Base-by-base conservation (phyloP, 192 early-diverging fungal genomes). In the Coemansia sp. region DNA sequence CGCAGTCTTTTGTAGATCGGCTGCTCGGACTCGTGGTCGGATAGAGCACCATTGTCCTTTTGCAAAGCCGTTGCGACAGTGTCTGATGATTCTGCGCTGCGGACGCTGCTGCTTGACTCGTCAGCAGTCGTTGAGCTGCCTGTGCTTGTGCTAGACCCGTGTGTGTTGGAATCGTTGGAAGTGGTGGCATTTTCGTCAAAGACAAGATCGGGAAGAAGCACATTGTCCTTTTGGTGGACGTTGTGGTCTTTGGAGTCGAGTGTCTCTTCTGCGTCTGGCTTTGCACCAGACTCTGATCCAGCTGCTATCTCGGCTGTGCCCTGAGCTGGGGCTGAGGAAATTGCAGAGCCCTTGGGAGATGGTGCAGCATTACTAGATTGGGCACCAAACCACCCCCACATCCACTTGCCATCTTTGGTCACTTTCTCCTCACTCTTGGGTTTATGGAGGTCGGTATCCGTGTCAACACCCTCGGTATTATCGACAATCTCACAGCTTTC, bases 191-290 rank as follows among this genome's bases (percentile, higher is more conserved):
- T 12, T 17, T 59, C 46, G 40, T 64, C 72, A 63, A 75, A 45
- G 16, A 75, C 67, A 32, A 81, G 67, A 46, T 75, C 74, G 7
- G 69, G 74, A 12, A 76, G 37, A 19, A 76, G 40, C 64, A 76
- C 65, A 42, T 66, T 76, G 7, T 59, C 55, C 16, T 44, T 41
- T 53, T 67, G 65, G 38, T 44, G 54, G 13, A 17, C 17, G 65
- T 66, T 66, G 42, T 66, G 65, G 8, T 38, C 65, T n/a, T 25
- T 17, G 2, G 32, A 16, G 7, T 13, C 22, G 9, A 25, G 1
- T 2, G 2, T 20, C 25, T 54, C 20, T 45, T 45, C 44, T 22
- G 19, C 8, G 14, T 4, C 51, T 12, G 20, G 8, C 2, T 25
- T 22, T 54, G 51, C 6, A 8, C 51, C 20, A 14, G 14, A 7